Percentiles rank a stretch among this genome's conserved stretches.
phyloP scores from a whole-genome alignment of 2,329 filamentous ascomycete species.

The Pseudocercospora fijiensis region DNA sequence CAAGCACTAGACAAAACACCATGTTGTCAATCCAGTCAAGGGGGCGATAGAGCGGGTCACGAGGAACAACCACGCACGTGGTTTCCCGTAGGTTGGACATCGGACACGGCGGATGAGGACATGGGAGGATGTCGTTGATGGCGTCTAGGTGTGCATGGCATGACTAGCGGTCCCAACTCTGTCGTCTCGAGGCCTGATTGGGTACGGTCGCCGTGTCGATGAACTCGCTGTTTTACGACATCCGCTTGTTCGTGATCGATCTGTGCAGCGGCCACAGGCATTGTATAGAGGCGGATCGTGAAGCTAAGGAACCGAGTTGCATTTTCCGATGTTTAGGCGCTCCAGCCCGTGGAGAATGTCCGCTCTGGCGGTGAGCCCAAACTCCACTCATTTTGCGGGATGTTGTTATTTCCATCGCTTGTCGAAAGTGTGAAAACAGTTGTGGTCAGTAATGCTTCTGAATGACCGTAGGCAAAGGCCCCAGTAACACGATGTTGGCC shows the following conservation, averaged over 20 bases:
- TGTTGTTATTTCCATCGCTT: background rate
- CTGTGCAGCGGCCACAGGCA: background rate
- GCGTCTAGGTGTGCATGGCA: slow-evolving; percentile 1
- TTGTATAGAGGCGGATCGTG: background rate
- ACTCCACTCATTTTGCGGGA: background rate
- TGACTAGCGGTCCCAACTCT: background rate
- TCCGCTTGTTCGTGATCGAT: background rate
- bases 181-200: background rate
- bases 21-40: background rate
- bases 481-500: background rate
- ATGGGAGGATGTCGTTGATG: background rate
- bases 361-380: background rate
- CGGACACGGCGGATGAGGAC: background rate
- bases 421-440: background rate
- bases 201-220: background rate
- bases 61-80: slow-evolving; percentile 2
- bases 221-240: background rate
- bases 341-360: slow-evolving; percentile 4
- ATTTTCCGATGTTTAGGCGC: slow-evolving; percentile 14
- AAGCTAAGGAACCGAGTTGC: background rate
- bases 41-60: background rate
- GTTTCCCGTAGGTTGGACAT: background rate
- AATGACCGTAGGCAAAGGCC: background rate
- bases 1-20: background rate
- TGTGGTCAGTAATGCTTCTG: background rate